Percentiles rank a stretch among this genome's conserved stretches.
Conservation (phyloP, 1,139 yeast genomes). For the Candida dubliniensis region DNA sequence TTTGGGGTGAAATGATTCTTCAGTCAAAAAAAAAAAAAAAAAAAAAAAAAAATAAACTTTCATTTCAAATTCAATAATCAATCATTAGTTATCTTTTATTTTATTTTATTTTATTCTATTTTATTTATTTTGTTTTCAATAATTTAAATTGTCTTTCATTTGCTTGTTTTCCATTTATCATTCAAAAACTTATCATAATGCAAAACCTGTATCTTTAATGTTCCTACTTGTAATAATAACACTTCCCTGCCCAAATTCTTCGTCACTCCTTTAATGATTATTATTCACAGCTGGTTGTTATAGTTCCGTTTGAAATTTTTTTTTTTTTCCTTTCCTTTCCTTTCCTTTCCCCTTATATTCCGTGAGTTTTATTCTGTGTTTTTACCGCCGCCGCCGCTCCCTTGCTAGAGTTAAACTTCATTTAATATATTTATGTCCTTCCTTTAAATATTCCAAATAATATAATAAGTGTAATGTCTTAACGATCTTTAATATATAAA, state of each 20-base stretch:
- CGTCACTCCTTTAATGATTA: slow-evolving; percentile 8
- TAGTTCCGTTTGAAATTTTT: neutral
- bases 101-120: slow-evolving; percentile 1
- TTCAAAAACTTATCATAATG: slow-evolving; percentile 1
- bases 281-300: slow-evolving; percentile 5
- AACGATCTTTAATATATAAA: slow-evolving; percentile 3
- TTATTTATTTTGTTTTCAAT: neutral
- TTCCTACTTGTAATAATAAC: slow-evolving; percentile 5
- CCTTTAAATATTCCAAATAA: slow-evolving; percentile 5
- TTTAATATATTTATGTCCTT: slow-evolving; percentile 7
- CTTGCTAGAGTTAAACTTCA: slow-evolving; percentile 5
- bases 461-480: slow-evolving; percentile 7
- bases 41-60: too few relatives aligned
- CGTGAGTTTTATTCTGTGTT: slow-evolving; percentile 6
- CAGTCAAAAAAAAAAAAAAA: slow-evolving; percentile 2
- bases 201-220: neutral
- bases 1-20: neutral
- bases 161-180: neutral
- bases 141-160: neutral
- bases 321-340: neutral
- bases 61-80: neutral
- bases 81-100: neutral
- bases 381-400: neutral
- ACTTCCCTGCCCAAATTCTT: neutral
- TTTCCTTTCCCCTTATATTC: neutral